Percentiles rank a stretch among this genome's conserved stretches.
phyloP scores from a whole-genome alignment of 148 eudicot species.

The Persicaria tinctoria region DNA sequence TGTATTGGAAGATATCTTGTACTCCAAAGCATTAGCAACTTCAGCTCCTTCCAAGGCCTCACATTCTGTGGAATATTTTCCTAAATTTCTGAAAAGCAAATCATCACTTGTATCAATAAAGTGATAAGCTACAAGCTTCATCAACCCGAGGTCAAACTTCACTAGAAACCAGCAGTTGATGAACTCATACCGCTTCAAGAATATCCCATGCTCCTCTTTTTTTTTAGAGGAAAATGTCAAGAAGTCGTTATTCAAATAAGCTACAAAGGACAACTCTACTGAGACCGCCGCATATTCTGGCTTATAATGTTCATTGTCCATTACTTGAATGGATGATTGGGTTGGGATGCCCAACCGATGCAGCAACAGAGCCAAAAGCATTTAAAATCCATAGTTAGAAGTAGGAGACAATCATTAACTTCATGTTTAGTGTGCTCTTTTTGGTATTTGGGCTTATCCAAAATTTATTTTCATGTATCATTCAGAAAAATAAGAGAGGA shows the following conservation, averaged over 20 bases:
- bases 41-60: constrained; percentile 61
- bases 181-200: constrained; percentile 58
- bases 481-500: background rate
- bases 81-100: constrained; percentile 52
- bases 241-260: constrained; percentile 67
- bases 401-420: background rate
- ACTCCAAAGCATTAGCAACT: constrained; percentile 77
- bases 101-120: background rate
- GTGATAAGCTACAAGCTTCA: background rate
- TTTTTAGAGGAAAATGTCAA: constrained; percentile 41
- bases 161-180: background rate
- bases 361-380: background rate
- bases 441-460: background rate
- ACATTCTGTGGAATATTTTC: constrained; percentile 42
- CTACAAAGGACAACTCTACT: constrained; percentile 77
- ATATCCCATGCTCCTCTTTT: constrained; percentile 50
- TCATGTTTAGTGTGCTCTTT: background rate
- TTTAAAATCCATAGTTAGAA: constrained; percentile 6
- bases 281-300: constrained; percentile 83
- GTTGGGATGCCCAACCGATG: constrained; percentile 55
- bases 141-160: background rate
- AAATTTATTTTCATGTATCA: background rate
- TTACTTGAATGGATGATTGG: constrained; percentile 60
- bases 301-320: constrained; percentile 82
- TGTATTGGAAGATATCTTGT: constrained; percentile 74